Base-by-base conservation (phyloP, 805 yeast species). In the Jamesozyma gamospora region DNA sequence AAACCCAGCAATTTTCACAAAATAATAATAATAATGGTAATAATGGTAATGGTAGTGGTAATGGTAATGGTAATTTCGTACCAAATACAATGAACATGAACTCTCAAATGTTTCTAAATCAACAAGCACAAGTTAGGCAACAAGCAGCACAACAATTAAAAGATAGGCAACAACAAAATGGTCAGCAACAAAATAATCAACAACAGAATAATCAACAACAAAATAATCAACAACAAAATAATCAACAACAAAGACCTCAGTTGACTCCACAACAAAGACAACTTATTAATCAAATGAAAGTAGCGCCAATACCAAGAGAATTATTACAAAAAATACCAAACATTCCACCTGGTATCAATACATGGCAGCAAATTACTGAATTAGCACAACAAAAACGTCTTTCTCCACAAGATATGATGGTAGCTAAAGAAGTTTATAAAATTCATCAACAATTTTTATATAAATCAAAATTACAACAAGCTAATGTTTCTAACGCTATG, bases 341-440 rank as follows among this genome's bases (percentile, higher is more conserved):
- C 40, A 37, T 50, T 7, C 96, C 96, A 0, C 79, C 79, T 12
- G 80, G 77, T 36, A 79, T 79, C 24, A 79, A 73, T 48, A 83
- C 94, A 6, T 87, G 95, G 95, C 74, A 76, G 41, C 55, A 50
- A 39, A 48, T 50, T 15, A 50, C 55, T 4, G 55, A 47, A 40
- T 52, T 58, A 21, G 62, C 62, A 24, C 65, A 61, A 34, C 66
- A 60, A 37, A 45, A 55, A 25, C 53, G 62, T 38, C 46, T 48
- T 19, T 54, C 61, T 34, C 63, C 53, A 35, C 55, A 46, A 16
- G 65, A 58, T 37, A 54, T 50, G 52, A 46, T 49, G 44, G 41
- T 56, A 43, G 48, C 58, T 41, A 40, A 61, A 48, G 48, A 60
- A 43, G 39, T 81, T 8, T 85, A 85, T 57, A 70, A 73, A 35